Base-by-base conservation (phyloP, 352 stramenopile species). In the Phytophthora palmivora region DNA sequence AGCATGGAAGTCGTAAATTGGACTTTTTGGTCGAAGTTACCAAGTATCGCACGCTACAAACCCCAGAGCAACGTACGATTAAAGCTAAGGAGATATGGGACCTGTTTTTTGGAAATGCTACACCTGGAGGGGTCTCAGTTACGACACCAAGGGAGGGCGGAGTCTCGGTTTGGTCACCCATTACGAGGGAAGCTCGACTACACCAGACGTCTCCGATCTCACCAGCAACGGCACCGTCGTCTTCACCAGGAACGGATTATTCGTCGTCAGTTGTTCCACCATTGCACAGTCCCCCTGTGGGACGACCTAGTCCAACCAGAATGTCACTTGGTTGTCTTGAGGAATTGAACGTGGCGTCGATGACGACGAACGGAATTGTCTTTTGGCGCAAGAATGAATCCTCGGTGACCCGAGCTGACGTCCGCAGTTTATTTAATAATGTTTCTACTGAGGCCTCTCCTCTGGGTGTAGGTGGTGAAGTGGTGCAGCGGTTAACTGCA, bases 11-110 rank as follows among this genome's bases (percentile, higher is more conserved):
- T 21, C 47, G 72, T 16, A 91, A 91, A 42, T 59, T 93, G 8
- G 66, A 84, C 46, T 91, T 93, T 24, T 51, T 93, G 14, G 71
- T 87, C n/a, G 82, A 91, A 12, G 67, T 93, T n/a, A 89, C 80
- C 59, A 87, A 88, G 38, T 92, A 73, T 53, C 80, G 84, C 6
- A 62, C 65, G n/a, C 54, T 91, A 12, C 64, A 74, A 28, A 57
- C 69, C 6, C 12, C 78, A 0, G 82, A 90, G 19, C 74, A 82
- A 38, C 82, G 82, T 8, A 19, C 62, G 3, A 21, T 45, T 5
- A 87, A 89, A 42, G 84, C 82, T 3, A 66, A 70, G 18, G 79
- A 88, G 32, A 88, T 89, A 16, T 89, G 66, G 62, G 76, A 87
- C 11, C 63, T 70, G 2, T 91, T 90, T 22, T 88, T 79, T 39